Evolutionary conservation across 1,284 basidiomycete species (phyloP), one percentile per base, ranked within the genome.

Genomic region (Sutorius eximius): DNA sequence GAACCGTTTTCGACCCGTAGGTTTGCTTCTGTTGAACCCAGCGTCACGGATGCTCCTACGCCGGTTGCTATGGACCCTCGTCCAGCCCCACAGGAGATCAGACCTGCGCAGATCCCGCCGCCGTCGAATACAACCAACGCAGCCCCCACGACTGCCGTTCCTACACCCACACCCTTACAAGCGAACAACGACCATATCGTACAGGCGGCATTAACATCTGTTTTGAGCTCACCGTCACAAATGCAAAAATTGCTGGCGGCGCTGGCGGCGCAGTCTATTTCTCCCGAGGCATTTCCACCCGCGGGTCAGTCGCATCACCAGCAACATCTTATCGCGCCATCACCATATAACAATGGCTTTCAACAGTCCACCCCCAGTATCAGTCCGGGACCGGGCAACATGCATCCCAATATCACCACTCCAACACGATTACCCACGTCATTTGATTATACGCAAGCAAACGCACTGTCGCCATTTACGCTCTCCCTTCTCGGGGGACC

Each of bases 221-320:
- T 86, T 50, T 77, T 86, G 45, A 81, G 84, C 44, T 82, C 83
- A 0, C 87, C 88, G 0, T 73, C 74, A 2, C 86, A 89, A 59
- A 78, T 92, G 54, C 87, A 91, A 60, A 83, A 85, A 59, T 76
- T 93, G 45, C 74, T 92, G 49, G 79, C 83, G 32, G 80, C 83
- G 0, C 72, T 88, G 9, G 65, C 59, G 10, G 55, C 53, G 20
- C 62, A 63, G 46, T 54, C 65, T 0, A 57, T 69, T 38, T 45
- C 57, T 12, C 59, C 67, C 9, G 69, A 66, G 12, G 58, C 55
- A 38, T 62, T 62, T 20, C 58, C 66, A 12, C 45, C 60, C 27
- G 16, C 54, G 18, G 41, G 37, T 45, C 61, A 60, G 52, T 49
- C 49, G 52, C 59, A 59, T 49, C 59, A 45, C 29, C 69, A 59